phyloP scores from a whole-genome alignment of 1,284 basidiomycete genomes.

The Malassezia equina region DNA sequence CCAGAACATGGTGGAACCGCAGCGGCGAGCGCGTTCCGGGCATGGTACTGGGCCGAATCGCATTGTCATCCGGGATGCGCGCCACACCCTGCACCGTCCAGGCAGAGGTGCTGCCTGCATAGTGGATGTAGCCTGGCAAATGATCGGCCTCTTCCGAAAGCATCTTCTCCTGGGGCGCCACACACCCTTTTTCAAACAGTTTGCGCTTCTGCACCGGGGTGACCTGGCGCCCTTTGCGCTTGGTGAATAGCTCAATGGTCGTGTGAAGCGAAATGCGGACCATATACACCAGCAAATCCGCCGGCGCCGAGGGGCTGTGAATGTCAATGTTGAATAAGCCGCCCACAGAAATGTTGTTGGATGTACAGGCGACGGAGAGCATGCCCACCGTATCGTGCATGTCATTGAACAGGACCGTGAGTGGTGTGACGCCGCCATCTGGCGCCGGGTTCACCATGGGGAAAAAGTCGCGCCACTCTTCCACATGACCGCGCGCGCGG shows the following conservation, averaged over 20 bases:
- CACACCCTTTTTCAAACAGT: slow-evolving; percentile 43
- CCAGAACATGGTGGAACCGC: slow-evolving; percentile 39
- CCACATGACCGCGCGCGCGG: slow-evolving; percentile 38
- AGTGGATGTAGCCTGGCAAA: slow-evolving; percentile 35
- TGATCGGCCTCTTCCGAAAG: slow-evolving; percentile 27
- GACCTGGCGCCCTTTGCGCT: slow-evolving; percentile 33
- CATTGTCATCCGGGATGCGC: slow-evolving; percentile 45
- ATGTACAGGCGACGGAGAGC: slow-evolving; percentile 43
- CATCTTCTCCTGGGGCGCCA: slow-evolving; percentile 30
- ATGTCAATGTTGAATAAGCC: slow-evolving; percentile 47
- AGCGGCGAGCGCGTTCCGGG: slow-evolving; percentile 32
- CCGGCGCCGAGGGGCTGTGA: slow-evolving; percentile 39
- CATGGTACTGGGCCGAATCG: slow-evolving; percentile 38
- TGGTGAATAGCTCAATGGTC: slow-evolving; percentile 38
- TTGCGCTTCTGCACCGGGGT: slow-evolving; percentile 41
- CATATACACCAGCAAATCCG: slow-evolving; percentile 43
- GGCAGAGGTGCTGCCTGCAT: slow-evolving; percentile 30
- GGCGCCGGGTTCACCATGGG: slow-evolving; percentile 46
- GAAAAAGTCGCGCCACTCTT: slow-evolving; percentile 43
- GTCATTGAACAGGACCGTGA: slow-evolving; percentile 47
- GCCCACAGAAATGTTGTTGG: slow-evolving; percentile 46
- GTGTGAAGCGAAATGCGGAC: slow-evolving; percentile 44
- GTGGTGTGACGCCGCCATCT: slow-evolving; percentile 39
- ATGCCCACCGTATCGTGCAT: slow-evolving; percentile 46
- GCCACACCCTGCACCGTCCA: slow-evolving; percentile 47